phyloP scores from a whole-genome alignment of 129 eudicot genomes.

The Lonicera japonica region DNA sequence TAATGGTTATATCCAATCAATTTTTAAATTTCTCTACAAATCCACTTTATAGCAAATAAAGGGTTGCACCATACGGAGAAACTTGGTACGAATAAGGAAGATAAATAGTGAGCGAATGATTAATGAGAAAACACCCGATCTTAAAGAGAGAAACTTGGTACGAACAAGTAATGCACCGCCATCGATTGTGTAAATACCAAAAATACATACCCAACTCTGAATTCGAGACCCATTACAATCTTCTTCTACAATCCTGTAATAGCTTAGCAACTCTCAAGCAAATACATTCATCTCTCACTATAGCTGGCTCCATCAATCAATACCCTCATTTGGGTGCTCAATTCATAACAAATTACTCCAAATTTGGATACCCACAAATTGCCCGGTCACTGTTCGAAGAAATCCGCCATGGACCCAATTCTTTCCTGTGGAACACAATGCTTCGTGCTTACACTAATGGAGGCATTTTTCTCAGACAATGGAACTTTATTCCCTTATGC shows the following conservation, averaged over 20 bases:
- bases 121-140: too few relatives aligned
- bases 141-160: too few relatives aligned
- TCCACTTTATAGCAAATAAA: too few relatives aligned
- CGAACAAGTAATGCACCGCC: constrained; percentile 19
- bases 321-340: constrained; percentile 32
- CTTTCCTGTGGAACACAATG: constrained; percentile 47
- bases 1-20: too few relatives aligned
- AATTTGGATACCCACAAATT: constrained; percentile 4
- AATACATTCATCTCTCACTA: constrained; percentile 32
- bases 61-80: too few relatives aligned
- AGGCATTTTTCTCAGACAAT: constrained; percentile 21
- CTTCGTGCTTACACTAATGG: constrained; percentile 35
- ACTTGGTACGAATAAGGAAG: too few relatives aligned
- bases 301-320: constrained; percentile 30
- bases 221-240: constrained; percentile 20
- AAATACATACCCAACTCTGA: constrained; percentile 13
- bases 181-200: background rate
- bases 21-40: too few relatives aligned
- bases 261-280: constrained; percentile 10
- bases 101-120: too few relatives aligned
- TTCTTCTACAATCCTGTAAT: constrained; percentile 25
- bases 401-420: constrained; percentile 20
- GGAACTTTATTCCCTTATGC: constrained; percentile 29
- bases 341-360: constrained; percentile 30
- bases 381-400: constrained; percentile 27